phyloP scores from a whole-genome alignment of 495 filamentous ascomycete species.

The Aspergillus cavernicola region DNA sequence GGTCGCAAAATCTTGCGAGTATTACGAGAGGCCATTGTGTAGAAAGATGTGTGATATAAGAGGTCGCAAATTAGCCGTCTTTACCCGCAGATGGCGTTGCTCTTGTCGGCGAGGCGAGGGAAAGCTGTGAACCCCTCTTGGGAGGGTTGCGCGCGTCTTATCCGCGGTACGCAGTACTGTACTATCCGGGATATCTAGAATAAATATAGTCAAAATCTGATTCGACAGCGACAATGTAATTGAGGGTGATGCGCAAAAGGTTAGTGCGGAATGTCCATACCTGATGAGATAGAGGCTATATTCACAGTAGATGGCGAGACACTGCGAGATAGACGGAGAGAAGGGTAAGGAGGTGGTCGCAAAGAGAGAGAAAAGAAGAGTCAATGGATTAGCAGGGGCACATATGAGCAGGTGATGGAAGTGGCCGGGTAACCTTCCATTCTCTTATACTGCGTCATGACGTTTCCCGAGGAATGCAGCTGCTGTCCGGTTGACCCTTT shows the following conservation, averaged over 20 bases:
- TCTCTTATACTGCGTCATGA: conserved; percentile 25
- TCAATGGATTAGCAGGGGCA: conserved; percentile 5
- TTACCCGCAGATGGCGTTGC: neutral
- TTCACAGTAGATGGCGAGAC: neutral
- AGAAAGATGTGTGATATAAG: neutral
- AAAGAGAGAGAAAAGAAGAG: conserved; percentile 9
- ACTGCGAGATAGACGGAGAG: conserved; percentile 15
- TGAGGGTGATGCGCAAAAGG: neutral
- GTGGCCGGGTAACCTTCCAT: conserved; percentile 25
- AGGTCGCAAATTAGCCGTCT: neutral
- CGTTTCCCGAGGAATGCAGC: conserved; percentile 8
- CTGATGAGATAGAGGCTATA: neutral
- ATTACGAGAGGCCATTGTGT: conserved; percentile 57
- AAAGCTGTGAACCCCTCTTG: no score
- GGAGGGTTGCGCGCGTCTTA: no score
- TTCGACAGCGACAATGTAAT: no score
- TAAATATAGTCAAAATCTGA: no score
- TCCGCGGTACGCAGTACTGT: no score
- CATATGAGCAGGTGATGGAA: neutral
- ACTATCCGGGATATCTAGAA: no score
- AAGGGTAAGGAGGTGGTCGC: conserved; percentile 5
- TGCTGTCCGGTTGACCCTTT: conserved; percentile 4
- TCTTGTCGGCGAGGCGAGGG: neutral
- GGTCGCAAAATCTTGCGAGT: conserved; percentile 54
- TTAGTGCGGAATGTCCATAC: neutral